These are phyloP conservation scores for Plasmodium coatneyi DNA, from an alignment of 169 alveolate species.

Conservation along the genomic window DNA sequence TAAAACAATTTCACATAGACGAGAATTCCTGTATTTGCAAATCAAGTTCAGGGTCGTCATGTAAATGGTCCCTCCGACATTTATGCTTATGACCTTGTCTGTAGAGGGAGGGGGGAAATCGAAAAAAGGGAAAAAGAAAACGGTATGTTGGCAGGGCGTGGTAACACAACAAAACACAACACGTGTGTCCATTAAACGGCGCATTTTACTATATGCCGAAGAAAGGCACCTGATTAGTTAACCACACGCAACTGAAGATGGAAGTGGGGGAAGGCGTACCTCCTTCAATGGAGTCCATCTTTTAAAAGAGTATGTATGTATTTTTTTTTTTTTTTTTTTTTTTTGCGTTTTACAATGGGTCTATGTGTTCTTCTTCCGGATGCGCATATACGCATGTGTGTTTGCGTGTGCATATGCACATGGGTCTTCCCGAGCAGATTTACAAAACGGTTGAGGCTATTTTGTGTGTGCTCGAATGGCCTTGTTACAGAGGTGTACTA, in stretches of 20 bases:
- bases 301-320: background rate
- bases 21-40: slow-evolving; percentile 53
- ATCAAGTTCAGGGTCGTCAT: slow-evolving; percentile 62
- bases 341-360: background rate
- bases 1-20: slow-evolving; percentile 35
- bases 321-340: background rate
- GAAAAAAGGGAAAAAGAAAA: background rate
- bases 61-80: slow-evolving; percentile 64
- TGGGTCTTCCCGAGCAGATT: background rate
- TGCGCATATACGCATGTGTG: background rate
- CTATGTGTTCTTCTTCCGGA: background rate
- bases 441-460: background rate
- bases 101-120: background rate
- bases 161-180: background rate
- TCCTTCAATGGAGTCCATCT: slow-evolving; percentile 22
- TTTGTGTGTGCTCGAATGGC: background rate
- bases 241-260: background rate
- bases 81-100: slow-evolving; percentile 56
- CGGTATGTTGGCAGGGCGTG: background rate
- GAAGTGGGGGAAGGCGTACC: background rate
- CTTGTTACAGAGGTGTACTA: background rate
- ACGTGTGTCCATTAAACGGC: background rate
- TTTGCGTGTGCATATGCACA: background rate
- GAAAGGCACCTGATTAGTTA: background rate
- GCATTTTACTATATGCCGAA: background rate